Conservation (phyloP, 2,329 filamentous ascomycete genomes). For the Trichoderma sp. region DNA sequence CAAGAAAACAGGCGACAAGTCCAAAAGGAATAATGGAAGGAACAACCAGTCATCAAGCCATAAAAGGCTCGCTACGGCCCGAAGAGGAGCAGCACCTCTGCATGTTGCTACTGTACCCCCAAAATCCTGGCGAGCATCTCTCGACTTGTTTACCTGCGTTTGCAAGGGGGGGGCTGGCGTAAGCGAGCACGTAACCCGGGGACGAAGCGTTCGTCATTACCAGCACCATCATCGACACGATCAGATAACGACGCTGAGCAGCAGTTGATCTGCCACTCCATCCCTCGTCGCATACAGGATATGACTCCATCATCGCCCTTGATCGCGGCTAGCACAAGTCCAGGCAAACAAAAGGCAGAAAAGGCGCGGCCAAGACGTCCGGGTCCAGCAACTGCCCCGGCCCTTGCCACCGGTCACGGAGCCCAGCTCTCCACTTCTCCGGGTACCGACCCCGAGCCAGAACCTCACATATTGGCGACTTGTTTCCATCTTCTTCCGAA, state of each 20-base stretch:
- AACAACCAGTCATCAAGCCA: neutral
- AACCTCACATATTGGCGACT: neutral
- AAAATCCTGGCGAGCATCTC: neutral
- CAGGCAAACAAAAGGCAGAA: neutral
- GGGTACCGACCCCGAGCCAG: constrained; percentile 21
- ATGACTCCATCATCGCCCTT: neutral
- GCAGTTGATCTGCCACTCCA: neutral
- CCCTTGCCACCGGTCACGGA: constrained; percentile 23
- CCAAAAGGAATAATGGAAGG: neutral
- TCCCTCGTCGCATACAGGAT: neutral
- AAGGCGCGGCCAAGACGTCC: neutral
- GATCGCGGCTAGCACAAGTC: neutral
- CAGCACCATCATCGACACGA: neutral
- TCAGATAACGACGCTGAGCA: neutral
- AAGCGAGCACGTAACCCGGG: constrained; percentile 26
- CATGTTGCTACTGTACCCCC: neutral
- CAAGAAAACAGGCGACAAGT: neutral
- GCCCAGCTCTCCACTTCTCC: constrained; percentile 21
- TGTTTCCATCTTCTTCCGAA: neutral
- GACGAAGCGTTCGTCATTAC: constrained; percentile 7
- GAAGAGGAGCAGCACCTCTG: neutral
- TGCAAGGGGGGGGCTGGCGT: constrained; percentile 20
- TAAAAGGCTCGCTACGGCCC: constrained; percentile 19
- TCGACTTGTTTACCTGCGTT: neutral
- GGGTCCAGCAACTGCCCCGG: constrained; percentile 10